phyloP scores from a whole-genome alignment of 495 filamentous ascomycete species.

The Diplogelasinospora grovesii region DNA sequence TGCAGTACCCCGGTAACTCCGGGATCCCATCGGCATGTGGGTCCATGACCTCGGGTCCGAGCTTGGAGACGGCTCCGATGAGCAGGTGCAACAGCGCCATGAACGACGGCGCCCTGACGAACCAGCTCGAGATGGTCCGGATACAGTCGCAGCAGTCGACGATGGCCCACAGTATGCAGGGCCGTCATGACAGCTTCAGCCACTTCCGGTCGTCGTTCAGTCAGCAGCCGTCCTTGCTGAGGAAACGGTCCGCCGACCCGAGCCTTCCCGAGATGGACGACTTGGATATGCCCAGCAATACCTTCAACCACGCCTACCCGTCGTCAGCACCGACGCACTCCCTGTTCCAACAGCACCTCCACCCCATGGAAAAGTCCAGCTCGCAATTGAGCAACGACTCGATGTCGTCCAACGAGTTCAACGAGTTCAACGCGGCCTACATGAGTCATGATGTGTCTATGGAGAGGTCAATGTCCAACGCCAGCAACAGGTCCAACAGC shows the following conservation, averaged over 20 bases:
- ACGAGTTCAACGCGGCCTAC: conserved; percentile 3
- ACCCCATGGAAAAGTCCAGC: conserved; percentile 31
- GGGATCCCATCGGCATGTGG: conserved; percentile 31
- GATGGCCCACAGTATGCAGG: conserved; percentile 12
- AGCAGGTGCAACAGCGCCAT: conserved; percentile 36
- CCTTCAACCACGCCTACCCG: conserved; percentile 27
- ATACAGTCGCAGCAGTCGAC: conserved; percentile 37
- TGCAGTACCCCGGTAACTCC: conserved; percentile 11
- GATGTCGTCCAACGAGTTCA: conserved; percentile 4
- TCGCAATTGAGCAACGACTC: conserved; percentile 25
- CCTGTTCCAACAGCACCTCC: conserved; percentile 14
- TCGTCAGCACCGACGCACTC: conserved; percentile 24
- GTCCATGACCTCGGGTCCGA: conserved; percentile 40
- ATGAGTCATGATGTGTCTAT: conserved; percentile 24
- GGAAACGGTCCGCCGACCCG: conserved; percentile 28
- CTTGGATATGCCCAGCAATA: too few species aligned
- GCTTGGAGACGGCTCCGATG: conserved; percentile 38
- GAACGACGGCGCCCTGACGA: conserved; percentile 30
- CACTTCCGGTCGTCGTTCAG: conserved; percentile 7
- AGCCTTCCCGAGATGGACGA: conserved; percentile 30
- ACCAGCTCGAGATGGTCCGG: conserved; percentile 37
- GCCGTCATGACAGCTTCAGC: conserved; percentile 23
- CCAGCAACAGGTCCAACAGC: conserved; percentile 37
- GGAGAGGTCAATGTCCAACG: conserved; percentile 38
- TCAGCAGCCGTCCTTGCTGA: conserved; percentile 21